These are phyloP conservation scores for Musa troglodytarum DNA, from an alignment of 176 grass and related monocot genomes.

Conservation along the genomic window DNA sequence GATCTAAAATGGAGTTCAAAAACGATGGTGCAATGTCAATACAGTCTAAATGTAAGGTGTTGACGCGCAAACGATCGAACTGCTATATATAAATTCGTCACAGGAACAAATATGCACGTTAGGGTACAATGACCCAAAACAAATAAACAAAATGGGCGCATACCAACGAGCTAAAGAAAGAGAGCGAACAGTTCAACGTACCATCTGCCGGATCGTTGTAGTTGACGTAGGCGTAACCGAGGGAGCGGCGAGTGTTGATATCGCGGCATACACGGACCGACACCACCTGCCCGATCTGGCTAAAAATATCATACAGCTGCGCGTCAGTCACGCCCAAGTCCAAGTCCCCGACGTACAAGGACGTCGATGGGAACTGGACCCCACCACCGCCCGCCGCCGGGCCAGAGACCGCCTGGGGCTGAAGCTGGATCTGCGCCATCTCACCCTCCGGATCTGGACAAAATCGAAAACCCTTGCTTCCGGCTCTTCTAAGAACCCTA, in stretches of 20 bases:
- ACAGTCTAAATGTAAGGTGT: too few species aligned
- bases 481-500: not conserved
- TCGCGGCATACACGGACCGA: constrained; percentile 93
- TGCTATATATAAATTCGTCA: too few species aligned
- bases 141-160: too few species aligned
- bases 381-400: constrained; percentile 27
- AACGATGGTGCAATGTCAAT: too few species aligned
- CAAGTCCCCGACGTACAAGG: constrained; percentile 88
- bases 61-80: too few species aligned
- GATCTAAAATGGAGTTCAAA: too few species aligned
- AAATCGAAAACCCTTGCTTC: too few species aligned
- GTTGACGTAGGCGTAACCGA: constrained; percentile 96
- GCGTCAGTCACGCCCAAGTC: constrained; percentile 68
- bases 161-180: too few species aligned
- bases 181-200: constrained; percentile 12
- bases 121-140: too few species aligned
- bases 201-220: constrained; percentile 72
- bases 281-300: constrained; percentile 75
- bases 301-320: constrained; percentile 90
- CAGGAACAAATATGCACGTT: too few species aligned
- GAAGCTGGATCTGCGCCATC: constrained; percentile 18
- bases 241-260: constrained; percentile 60
- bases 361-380: constrained; percentile 51
- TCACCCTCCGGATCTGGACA: not conserved
- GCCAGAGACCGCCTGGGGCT: constrained; percentile 27